These are phyloP conservation scores for Tricholoma terreum DNA, from an alignment of 768 basidiomycete species.

Conservation along the genomic window DNA sequence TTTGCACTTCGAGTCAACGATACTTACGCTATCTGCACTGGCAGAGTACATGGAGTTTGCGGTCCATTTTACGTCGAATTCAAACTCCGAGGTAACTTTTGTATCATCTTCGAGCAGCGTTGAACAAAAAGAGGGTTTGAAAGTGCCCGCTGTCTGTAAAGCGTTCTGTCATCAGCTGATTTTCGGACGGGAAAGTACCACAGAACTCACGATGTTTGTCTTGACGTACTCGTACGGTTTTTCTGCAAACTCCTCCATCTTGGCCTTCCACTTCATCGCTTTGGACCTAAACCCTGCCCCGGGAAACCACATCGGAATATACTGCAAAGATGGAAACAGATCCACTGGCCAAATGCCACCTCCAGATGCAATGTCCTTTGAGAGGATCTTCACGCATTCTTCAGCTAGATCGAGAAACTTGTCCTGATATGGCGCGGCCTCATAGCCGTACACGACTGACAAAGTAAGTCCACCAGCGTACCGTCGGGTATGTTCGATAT, in stretches of 20 bases:
- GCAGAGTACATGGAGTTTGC: conserved; percentile 81
- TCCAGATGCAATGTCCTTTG: conserved; percentile 39
- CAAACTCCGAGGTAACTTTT: conserved; percentile 40
- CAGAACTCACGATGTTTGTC: conserved; percentile 48
- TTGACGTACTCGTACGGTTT: conserved; percentile 59
- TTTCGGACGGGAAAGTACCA: background rate
- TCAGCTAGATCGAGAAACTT: conserved; percentile 39
- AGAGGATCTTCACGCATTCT: conserved; percentile 40
- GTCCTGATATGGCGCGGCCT: conserved; percentile 35
- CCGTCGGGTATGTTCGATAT: conserved; percentile 37
- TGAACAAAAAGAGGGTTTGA: conserved; percentile 42
- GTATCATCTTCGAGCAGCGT: conserved; percentile 53
- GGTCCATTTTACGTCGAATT: conserved; percentile 74
- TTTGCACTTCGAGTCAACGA: background rate
- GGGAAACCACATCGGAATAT: conserved; percentile 65
- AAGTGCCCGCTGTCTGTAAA: conserved; percentile 38
- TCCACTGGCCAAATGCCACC: conserved; percentile 52
- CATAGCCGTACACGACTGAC: conserved; percentile 63
- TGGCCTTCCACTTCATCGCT: conserved; percentile 57
- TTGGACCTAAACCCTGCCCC: conserved; percentile 65
- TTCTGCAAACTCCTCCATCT: conserved; percentile 63
- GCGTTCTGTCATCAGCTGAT: background rate
- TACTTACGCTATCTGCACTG: conserved; percentile 60
- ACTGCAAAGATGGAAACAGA: conserved; percentile 45
- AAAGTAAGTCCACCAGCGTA: conserved; percentile 60